Percentiles rank a stretch among this genome's conserved stretches.
These are phyloP conservation scores for Curvularia spicifera DNA, from an alignment of 2,329 filamentous ascomycete species.

Conservation along the genomic window DNA sequence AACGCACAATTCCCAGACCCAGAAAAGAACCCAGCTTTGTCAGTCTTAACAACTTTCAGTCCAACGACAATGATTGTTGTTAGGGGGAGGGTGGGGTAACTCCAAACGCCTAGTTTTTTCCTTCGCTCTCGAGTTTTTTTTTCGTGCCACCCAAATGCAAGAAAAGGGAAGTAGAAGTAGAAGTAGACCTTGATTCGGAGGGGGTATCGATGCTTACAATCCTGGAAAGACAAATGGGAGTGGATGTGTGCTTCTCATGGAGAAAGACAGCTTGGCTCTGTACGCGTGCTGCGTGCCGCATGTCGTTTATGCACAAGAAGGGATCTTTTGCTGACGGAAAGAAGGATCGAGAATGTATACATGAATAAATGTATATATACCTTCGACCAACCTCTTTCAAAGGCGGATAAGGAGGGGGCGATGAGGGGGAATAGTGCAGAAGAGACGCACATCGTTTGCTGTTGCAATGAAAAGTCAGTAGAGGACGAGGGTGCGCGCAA, in stretches of 20 bases:
- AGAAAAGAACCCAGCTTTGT: background rate
- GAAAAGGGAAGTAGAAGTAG: background rate
- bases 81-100: background rate
- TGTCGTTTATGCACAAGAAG: conserved; percentile 7
- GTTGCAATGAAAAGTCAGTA: conserved; percentile 14
- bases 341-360: conserved; percentile 4
- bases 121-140: background rate
- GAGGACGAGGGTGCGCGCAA: conserved; percentile 1
- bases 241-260: background rate
- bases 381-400: background rate
- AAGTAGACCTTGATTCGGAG: background rate
- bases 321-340: conserved; percentile 1
- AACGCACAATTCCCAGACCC: too few species aligned
- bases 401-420: background rate
- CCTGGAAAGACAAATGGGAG: conserved; percentile 6
- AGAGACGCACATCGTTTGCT: conserved; percentile 6
- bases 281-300: background rate
- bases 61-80: background rate
- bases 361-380: conserved; percentile 3
- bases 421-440: conserved; percentile 5
- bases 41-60: background rate
- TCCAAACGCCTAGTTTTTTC: background rate
- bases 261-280: background rate
- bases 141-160: background rate
- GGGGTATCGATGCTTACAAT: conserved; percentile 37